Percentiles rank a stretch among this genome's conserved stretches.
These are phyloP conservation scores for Periconia sp. DNA, from an alignment of 2,329 filamentous ascomycete species.

Conservation along the genomic window DNA sequence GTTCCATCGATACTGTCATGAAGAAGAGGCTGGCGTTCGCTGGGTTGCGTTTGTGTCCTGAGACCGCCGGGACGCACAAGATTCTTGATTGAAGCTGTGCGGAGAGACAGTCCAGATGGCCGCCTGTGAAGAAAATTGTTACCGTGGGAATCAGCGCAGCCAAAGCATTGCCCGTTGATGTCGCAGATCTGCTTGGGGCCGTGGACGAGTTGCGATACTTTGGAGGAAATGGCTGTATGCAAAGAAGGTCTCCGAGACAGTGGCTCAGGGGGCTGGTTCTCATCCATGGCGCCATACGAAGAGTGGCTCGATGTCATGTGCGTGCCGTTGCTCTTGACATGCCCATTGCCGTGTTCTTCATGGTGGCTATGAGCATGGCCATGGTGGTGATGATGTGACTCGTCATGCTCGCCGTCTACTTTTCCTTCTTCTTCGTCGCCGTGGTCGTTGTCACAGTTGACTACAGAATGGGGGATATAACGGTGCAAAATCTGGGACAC, in stretches of 20 bases:
- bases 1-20: constrained; percentile 29
- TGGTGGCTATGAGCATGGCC: background rate
- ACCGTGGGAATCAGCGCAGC: constrained; percentile 63
- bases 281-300: constrained; percentile 21
- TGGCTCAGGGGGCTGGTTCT: constrained; percentile 7
- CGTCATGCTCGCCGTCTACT: constrained; percentile 21
- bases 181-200: constrained; percentile 56
- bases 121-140: constrained; percentile 46
- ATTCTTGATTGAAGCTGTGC: constrained; percentile 8
- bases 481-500: constrained; percentile 72
- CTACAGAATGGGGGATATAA: constrained; percentile 75
- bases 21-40: constrained; percentile 34
- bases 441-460: constrained; percentile 78
- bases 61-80: constrained; percentile 18
- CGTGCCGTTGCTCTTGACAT: background rate
- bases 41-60: constrained; percentile 25
- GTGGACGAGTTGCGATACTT: constrained; percentile 53
- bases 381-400: constrained; percentile 10
- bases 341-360: background rate
- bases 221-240: constrained; percentile 43
- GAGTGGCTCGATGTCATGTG: constrained; percentile 12
- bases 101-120: constrained; percentile 26
- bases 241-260: constrained; percentile 42
- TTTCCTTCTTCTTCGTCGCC: constrained; percentile 53
- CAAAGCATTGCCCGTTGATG: constrained; percentile 61